These are phyloP conservation scores for Spizellomyces punctatus DNA, from an alignment of 192 early-diverging fungal species.

Conservation along the genomic window DNA sequence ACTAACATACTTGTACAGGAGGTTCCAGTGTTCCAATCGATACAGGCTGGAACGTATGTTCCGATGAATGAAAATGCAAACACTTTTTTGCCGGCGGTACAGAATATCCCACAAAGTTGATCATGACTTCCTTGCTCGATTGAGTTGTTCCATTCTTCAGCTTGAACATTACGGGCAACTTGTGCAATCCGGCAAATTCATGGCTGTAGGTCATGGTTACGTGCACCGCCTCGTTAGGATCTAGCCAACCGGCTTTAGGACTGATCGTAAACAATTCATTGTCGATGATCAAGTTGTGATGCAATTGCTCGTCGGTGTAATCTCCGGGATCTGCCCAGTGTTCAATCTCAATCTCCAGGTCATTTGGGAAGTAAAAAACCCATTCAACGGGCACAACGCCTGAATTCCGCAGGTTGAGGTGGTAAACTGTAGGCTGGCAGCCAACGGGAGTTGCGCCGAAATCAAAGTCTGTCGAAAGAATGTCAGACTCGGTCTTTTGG, in stretches of 20 bases:
- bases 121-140: slow-evolving; percentile 47
- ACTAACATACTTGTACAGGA: slow-evolving; percentile 44
- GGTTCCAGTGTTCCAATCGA: slow-evolving; percentile 43
- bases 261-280: slow-evolving; percentile 51
- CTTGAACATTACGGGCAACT: slow-evolving; percentile 56
- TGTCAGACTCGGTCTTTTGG: not conserved
- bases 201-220: slow-evolving; percentile 55
- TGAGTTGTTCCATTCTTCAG: slow-evolving; percentile 49
- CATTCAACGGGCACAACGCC: slow-evolving; percentile 64
- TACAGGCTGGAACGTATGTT: slow-evolving; percentile 41
- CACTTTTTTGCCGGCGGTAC: slow-evolving; percentile 48
- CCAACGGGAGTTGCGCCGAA: slow-evolving; percentile 54
- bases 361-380: slow-evolving; percentile 58
- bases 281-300: slow-evolving; percentile 56
- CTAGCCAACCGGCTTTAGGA: slow-evolving; percentile 52
- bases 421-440: slow-evolving; percentile 36
- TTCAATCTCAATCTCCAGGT: slow-evolving; percentile 58
- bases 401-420: slow-evolving; percentile 51
- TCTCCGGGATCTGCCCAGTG: slow-evolving; percentile 61
- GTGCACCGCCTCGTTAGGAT: slow-evolving; percentile 46
- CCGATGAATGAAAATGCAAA: slow-evolving; percentile 44
- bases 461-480: slow-evolving; percentile 26
- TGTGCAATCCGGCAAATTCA: slow-evolving; percentile 53
- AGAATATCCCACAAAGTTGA: slow-evolving; percentile 51
- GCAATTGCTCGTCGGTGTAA: slow-evolving; percentile 57